phyloP scores from a whole-genome alignment of 1,284 basidiomycete species.

The Fomitopsis pinicola region DNA sequence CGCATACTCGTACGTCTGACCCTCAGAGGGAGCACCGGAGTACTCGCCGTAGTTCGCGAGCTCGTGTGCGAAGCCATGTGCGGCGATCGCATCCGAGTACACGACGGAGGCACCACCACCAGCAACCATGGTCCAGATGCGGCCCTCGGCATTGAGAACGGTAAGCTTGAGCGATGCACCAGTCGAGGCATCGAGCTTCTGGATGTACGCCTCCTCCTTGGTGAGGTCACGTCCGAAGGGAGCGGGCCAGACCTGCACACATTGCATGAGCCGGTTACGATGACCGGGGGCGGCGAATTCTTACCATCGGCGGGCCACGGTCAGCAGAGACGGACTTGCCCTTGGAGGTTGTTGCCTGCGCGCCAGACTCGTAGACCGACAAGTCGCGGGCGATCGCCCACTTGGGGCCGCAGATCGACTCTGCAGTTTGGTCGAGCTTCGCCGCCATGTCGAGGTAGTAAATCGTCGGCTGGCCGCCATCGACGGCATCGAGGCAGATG shows the following conservation, averaged over 20 bases:
- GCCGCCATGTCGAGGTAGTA: constrained; percentile 99
- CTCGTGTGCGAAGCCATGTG: constrained; percentile 95
- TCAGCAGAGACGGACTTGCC: constrained; percentile 69
- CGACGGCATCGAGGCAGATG: constrained; percentile 85
- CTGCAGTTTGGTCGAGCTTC: constrained; percentile 98
- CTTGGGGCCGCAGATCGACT: constrained; percentile 97
- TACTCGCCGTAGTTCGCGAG: constrained; percentile 99
- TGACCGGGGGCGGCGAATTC: constrained; percentile 7
- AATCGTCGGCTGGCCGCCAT: constrained; percentile 75
- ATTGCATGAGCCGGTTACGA: too few species aligned
- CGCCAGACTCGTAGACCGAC: constrained; percentile 58
- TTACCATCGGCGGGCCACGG: constrained; percentile 93
- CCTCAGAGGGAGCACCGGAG: constrained; percentile 97
- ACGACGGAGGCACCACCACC: constrained; percentile 83
- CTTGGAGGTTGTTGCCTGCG: constrained; percentile 38
- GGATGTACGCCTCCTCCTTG: constrained; percentile 99
- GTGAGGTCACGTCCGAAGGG: constrained; percentile 98
- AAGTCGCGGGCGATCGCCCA: constrained; percentile 97
- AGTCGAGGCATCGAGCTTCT: constrained; percentile 95
- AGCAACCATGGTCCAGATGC: constrained; percentile 99
- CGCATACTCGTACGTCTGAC: constrained; percentile 99
- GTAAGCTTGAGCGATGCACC: constrained; percentile 98
- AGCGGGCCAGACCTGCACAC: constrained; percentile 77
- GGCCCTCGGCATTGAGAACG: constrained; percentile 91
- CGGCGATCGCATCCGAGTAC: constrained; percentile 94